Evolutionary conservation across 495 filamentous ascomycete species (phyloP).

Genomic region (Aspergillus sparsus): DNA sequence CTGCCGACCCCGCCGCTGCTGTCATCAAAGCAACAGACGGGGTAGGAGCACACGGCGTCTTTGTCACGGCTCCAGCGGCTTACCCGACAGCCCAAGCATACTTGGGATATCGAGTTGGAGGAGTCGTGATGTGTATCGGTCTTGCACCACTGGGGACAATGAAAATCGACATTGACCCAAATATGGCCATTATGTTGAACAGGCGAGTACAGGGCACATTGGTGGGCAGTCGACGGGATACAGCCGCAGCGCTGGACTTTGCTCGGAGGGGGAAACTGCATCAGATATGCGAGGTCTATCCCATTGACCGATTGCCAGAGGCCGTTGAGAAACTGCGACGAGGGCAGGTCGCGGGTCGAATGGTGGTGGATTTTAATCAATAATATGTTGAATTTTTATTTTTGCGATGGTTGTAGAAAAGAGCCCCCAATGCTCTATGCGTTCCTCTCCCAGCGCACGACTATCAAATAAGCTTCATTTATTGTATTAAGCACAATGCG

Average conservation of each 20-base stretch:
- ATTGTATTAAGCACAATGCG: too few species aligned
- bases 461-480: too few species aligned
- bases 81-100: slow-evolving; percentile 43
- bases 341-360: slow-evolving; percentile 49
- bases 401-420: too few species aligned
- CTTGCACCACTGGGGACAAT: slow-evolving; percentile 34
- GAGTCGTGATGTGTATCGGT: slow-evolving; percentile 50
- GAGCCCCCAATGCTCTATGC: too few species aligned
- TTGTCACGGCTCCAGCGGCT: slow-evolving; percentile 51
- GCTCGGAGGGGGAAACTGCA: slow-evolving; percentile 46
- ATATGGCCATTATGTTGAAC: slow-evolving; percentile 44
- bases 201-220: slow-evolving; percentile 49
- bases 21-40: slow-evolving; percentile 47
- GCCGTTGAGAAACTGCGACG: slow-evolving; percentile 41
- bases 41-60: slow-evolving; percentile 51
- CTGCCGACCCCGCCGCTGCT: slow-evolving; percentile 35
- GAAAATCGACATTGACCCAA: slow-evolving; percentile 44
- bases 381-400: slow-evolving; percentile 2
- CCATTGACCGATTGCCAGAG: slow-evolving; percentile 40
- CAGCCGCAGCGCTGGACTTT: slow-evolving; percentile 46
- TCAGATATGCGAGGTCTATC: slow-evolving; percentile 44
- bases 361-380: slow-evolving; percentile 53
- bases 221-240: slow-evolving; percentile 50
- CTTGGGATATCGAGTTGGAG: slow-evolving; percentile 44
- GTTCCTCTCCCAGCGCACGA: too few species aligned